Evolutionary conservation across 176 grass and related monocot species (phyloP), one percentile per base, ranked within the genome.

Genomic region (Ensete glaucum): DNA sequence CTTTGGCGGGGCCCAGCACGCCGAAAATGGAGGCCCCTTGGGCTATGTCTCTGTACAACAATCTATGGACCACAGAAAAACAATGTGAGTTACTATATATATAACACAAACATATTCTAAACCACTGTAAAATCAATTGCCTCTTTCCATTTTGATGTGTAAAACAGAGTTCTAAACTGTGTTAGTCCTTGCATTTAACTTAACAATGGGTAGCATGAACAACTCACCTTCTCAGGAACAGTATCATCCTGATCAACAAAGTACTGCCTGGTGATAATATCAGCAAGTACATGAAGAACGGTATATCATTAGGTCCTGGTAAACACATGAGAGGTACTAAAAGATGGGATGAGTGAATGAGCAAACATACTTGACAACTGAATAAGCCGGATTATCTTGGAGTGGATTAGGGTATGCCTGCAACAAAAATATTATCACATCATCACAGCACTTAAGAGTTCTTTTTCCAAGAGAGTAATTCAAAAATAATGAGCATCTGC

Each of bases 191-290:
- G 11, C 22, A 8, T 25, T 26, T 67, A 43, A 43, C 24, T 14
- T 2, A 10, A 19, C 1, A 21, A 24, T 34, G 14, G 22, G n/a
- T 8, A 22, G 9, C 73, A 60, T 70, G 11, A 43, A 74, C 53
- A 13, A 48, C n/a, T 77, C 83, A 99, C 95, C 88, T 94, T 88
- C 72, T 93, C 73, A 48, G 88, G 95, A 15, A 99, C 95, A 69
- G 95, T 93, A 55, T 99, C 95, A 83, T 99, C 95, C 26, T 77
- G 74, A 67, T 99, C 82, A 50, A 99, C 91, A 83, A 92, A 99
- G 77, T 99, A 99, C 56, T 94, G 95, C 84, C 95, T 99, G 84
- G 50, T 48, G 73, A 84, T 72, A 55, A 63, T 50, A 73, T 27
- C 50, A 79, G 2, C 29, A 58, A 67, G 8, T 58, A 62, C 29